A percentile compares a stretch with the other conserved stretches of the same genome.
Evolutionary conservation across 2,329 filamentous ascomycete species (phyloP).

Genomic region (Cercospora sesami): DNA sequence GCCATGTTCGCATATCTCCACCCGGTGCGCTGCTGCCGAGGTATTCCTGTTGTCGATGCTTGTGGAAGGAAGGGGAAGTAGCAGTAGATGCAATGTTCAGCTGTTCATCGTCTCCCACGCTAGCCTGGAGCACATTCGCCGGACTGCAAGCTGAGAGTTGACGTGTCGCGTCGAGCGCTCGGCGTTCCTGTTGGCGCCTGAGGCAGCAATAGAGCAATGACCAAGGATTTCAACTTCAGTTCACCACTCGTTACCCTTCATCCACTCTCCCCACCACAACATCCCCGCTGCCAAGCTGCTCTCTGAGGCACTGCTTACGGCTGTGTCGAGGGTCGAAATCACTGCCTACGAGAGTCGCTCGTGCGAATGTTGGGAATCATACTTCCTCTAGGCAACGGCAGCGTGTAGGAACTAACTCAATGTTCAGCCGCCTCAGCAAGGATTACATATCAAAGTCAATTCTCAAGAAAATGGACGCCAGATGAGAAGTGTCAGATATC

Average conservation of each 20-base stretch:
- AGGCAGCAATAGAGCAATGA: neutral
- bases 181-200: neutral
- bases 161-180: slow-evolving; percentile 3
- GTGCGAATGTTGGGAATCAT: neutral
- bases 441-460: neutral
- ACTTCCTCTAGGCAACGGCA: neutral
- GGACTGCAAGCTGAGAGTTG: neutral
- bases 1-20: slow-evolving; percentile 34
- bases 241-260: neutral
- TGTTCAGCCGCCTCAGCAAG: neutral
- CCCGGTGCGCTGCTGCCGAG: neutral
- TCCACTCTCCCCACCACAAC: neutral
- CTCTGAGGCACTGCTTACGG: neutral
- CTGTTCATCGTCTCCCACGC: neutral
- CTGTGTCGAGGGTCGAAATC: neutral
- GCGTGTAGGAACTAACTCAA: neutral
- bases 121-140: neutral
- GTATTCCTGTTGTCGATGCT: neutral
- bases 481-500: neutral
- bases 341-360: neutral
- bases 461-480: neutral
- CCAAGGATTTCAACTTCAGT: neutral
- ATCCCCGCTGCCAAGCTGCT: neutral
- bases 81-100: neutral
- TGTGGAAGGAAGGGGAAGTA: neutral